Base-by-base conservation (phyloP, 2,329 filamentous ascomycete genomes). In the Trichoderma atroviride region DNA sequence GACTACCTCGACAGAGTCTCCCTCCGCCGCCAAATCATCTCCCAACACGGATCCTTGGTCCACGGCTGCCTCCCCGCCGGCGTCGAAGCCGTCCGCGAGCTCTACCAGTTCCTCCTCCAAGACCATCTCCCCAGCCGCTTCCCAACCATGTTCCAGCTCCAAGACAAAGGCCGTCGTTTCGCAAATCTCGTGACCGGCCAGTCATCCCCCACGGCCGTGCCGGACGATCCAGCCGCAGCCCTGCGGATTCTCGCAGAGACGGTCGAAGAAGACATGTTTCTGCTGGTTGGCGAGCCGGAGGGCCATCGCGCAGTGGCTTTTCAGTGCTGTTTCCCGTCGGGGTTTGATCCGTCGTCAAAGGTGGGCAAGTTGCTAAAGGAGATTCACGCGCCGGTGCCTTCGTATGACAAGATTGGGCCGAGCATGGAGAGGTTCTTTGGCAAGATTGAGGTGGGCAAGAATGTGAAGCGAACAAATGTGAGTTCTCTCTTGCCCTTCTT, bases 381-480 rank as follows among this genome's bases (percentile, higher is more conserved):
- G 27, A 84, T 88, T 13, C 86, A 88, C 68, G 75, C 70, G 19
- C 84, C 84, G 0, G 86, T 88, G 47, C 86, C 86, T 0, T 79
- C 79, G 0, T 88, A 87, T 67, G 82, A 86, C 19, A 87, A 84
- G 77, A 87, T 88, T 33, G 85, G 82, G 0, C 73, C 78, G 0
- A 87, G 85, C 70, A 87, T 88, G 85, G 85, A 88, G 75, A 79
- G 81, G 6, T 87, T 84, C 74, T 87, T 88, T 70, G 73, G 74
- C 3, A 81, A 80, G 59, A 63, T 87, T 0, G 79, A 83, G 66
- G 82, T 82, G 0, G 86, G 85, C 0, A 85, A 81, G 74, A 79
- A 77, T 58, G 83, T 83, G 2, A 85, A 84, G 74, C 76, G 86
- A n/a, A 75, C 82, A 5, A 88, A 88, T 40, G 85, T 85, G 60